These are phyloP conservation scores for Amylocarpus encephaloides DNA, from an alignment of 2,329 filamentous ascomycete species.

Conservation along the genomic window DNA sequence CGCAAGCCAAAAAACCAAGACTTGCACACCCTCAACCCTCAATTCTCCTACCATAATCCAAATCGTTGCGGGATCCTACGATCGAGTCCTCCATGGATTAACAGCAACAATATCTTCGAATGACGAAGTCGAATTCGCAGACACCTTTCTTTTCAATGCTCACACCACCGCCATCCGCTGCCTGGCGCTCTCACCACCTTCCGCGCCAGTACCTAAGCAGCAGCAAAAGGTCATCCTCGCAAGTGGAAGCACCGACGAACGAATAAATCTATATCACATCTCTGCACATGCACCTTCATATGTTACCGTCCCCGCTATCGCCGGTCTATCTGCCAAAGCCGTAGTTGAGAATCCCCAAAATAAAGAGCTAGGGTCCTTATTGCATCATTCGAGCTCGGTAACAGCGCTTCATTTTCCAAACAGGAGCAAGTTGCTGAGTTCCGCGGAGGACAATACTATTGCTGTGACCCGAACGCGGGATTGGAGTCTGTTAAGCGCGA, in stretches of 20 bases:
- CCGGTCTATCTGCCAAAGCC: constrained; percentile 62
- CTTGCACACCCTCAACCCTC: constrained; percentile 16
- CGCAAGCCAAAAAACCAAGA: constrained; percentile 26
- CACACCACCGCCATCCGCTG: constrained; percentile 87
- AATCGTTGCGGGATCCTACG: constrained; percentile 89
- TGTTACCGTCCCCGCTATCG: constrained; percentile 52
- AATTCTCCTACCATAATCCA: constrained; percentile 58
- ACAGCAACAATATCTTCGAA: constrained; percentile 59
- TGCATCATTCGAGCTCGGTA: constrained; percentile 80
- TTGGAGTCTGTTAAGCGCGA: constrained; percentile 79
- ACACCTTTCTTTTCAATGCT: constrained; percentile 93
- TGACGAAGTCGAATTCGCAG: constrained; percentile 61
- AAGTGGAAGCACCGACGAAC: constrained; percentile 86
- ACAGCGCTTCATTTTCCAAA: constrained; percentile 77
- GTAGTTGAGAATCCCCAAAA: constrained; percentile 83
- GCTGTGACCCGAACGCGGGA: constrained; percentile 82
- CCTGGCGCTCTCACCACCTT: constrained; percentile 75
- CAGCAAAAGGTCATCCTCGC: constrained; percentile 82
- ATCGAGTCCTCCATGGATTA: constrained; percentile 84
- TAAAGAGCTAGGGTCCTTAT: constrained; percentile 75
- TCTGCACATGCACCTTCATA: constrained; percentile 61
- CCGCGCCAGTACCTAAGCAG: constrained; percentile 53
- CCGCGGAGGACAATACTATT: constrained; percentile 85
- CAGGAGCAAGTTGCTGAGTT: constrained; percentile 79
- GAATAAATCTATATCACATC: constrained; percentile 89